Evolutionary conservation across 768 basidiomycete genomes (phyloP).

Genomic region (Tricholoma bakamatsutake): DNA sequence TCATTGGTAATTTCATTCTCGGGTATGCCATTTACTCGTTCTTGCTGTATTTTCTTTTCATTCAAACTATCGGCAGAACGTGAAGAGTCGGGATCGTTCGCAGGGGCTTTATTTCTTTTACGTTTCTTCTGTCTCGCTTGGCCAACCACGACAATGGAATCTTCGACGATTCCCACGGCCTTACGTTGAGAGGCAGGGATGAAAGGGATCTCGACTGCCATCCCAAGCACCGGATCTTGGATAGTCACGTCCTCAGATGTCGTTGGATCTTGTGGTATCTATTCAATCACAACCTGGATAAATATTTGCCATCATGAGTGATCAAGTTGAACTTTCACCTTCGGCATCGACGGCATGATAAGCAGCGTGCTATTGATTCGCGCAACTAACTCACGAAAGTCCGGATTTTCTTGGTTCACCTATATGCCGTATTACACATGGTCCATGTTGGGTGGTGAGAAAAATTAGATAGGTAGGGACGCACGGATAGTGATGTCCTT

Average conservation of each 20-base stretch:
- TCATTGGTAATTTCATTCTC: constrained; percentile 16
- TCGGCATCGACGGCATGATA: constrained; percentile 49
- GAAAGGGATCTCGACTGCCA: constrained; percentile 71
- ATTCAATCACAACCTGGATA: constrained; percentile 3
- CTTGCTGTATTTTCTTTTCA: constrained; percentile 14
- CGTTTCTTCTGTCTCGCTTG: constrained; percentile 58
- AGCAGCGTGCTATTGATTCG: constrained; percentile 63
- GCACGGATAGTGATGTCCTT: constrained; percentile 7
- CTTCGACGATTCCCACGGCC: constrained; percentile 35
- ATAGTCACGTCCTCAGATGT: constrained; percentile 8
- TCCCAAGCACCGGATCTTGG: constrained; percentile 22
- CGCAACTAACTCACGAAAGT: constrained; percentile 51
- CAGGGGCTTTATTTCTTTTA: constrained; percentile 40
- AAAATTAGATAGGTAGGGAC: constrained; percentile 4
- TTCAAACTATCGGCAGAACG: constrained; percentile 14
- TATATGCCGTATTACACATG: constrained; percentile 1
- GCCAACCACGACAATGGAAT: constrained; percentile 70
- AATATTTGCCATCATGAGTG: not conserved
- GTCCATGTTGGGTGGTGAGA: not conserved
- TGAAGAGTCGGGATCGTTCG: constrained; percentile 10
- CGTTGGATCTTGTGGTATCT: constrained; percentile 2
- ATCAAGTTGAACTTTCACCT: constrained; percentile 25
- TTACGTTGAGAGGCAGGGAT: constrained; percentile 61
- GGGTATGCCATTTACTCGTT: not conserved
- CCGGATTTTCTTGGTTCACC: constrained; percentile 12